These are phyloP conservation scores for Triangularia verruculosa DNA, from an alignment of 2,329 filamentous ascomycete species.

Conservation along the genomic window DNA sequence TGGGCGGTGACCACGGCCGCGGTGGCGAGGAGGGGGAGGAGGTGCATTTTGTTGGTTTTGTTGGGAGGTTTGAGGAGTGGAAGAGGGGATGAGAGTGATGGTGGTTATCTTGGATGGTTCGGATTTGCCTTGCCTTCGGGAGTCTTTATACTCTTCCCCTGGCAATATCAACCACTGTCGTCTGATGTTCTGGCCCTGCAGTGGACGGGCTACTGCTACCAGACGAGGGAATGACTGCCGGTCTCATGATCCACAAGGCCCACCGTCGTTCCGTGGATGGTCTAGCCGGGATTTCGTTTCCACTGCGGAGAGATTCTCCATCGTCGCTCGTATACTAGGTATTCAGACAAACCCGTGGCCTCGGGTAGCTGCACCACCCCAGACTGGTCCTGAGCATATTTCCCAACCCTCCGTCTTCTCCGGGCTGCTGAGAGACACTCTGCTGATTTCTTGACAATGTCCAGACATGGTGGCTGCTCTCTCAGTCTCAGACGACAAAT, in stretches of 20 bases:
- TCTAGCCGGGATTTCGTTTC: background rate
- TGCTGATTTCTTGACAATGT: background rate
- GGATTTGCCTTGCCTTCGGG: background rate
- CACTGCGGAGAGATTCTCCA: background rate
- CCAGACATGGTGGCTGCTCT: background rate
- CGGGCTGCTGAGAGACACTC: background rate
- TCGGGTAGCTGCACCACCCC: background rate
- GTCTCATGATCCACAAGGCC: background rate
- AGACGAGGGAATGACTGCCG: background rate
- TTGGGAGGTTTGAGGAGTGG: background rate
- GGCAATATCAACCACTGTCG: background rate
- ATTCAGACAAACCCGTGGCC: background rate
- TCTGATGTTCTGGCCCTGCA: background rate
- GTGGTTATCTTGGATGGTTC: background rate
- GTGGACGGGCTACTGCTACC: background rate
- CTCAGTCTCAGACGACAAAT: background rate
- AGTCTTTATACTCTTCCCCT: background rate
- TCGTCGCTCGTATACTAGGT: background rate
- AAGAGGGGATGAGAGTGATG: background rate
- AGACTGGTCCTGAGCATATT: background rate
- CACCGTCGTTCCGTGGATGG: background rate
- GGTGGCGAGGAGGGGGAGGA: conserved; percentile 16
- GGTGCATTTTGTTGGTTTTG: conserved; percentile 14
- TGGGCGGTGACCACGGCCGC: conserved; percentile 21
- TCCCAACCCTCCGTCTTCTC: background rate